Evolutionary conservation across 306 rosid genomes (phyloP), one percentile per base, ranked within the genome.

Genomic region (Cyamopsis tetragonoloba): DNA sequence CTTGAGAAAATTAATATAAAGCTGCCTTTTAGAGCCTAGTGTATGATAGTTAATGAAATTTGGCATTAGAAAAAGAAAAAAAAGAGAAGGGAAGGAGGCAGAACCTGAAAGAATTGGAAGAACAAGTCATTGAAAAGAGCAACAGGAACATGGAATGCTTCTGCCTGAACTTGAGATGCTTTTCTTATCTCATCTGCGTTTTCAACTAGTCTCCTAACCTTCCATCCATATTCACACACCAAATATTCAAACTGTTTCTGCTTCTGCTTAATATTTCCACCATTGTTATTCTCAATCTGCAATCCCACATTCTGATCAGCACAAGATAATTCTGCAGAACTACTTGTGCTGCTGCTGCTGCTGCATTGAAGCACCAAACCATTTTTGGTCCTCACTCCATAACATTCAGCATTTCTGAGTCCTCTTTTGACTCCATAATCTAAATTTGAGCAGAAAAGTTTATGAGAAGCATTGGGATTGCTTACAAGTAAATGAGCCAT

Each of bases 81-180:
- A 35, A 9, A 35, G 12, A 1, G 63, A 7, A 44, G n/a, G 1
- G 12, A 15, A n/a, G 7, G 34, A 39, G 28, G 22, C 22, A 10
- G 31, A 55, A 91, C 96, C 97, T 83, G 76, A 69, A 91, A 91
- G 83, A 91, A 88, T 1, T 78, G 78, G 81, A 78, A 85, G 89
- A 88, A 88, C 23, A 88, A 32, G 50, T 79, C 64, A 17, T 91
- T 75, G 79, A 91, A 88, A 72, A 91, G 79, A 57, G 77, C 57
- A 2, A 77, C 65, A 43, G 97, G 93, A 38, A 68, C 87, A 72
- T 91, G 85, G 28, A 91, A 91, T 38, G 96, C 96, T 79, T 87
- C 81, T 24, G 97, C 95, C 62, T 88, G 97, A 77, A 88, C 73
- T 2, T 35, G 66, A 50, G 96, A 85, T 3, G 85, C 95, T n/a